Base-by-base conservation (phyloP, 2,329 filamentous ascomycete genomes). In the Claviceps arundinis region DNA sequence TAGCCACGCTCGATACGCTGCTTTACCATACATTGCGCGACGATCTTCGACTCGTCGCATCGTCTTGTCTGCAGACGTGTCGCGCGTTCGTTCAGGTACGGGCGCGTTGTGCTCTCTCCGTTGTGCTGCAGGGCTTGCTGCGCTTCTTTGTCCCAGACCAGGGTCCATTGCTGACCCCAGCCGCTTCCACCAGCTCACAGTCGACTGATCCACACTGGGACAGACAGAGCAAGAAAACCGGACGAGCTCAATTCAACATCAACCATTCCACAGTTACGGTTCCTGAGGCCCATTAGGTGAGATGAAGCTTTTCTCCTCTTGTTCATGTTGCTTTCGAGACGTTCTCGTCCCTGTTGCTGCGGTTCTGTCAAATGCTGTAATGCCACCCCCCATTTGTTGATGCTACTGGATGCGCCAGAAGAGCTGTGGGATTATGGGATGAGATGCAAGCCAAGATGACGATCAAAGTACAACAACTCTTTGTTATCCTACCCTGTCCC, bases 161-260 rank as follows among this genome's bases (percentile, higher is more conserved):
- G 48, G 52, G 46, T 54, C 45, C 49, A 49, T 42, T 51, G 49
- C 52, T 54, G 45, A 51, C 40, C 49, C 50, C 44, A 26, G 52
- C 50, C 37, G 52, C 50, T 52, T 48, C 50, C 48, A 50, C 44
- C 9, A 44, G 47, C 47, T 47, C 45, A 44, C 50, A 50, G 53
- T 40, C n/a, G 14, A 22, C 40, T 38, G 34, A 41, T 50, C 47
- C 47, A 50, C 50, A 50, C 38, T 30, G 26, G 24, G n/a, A 51
- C 38, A 9, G 26, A 19, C 19, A 19, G 19, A 9, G 8, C 48
- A 50, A 34, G 24, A 14, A 46, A 50, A 50, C 34, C 48, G 19
- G 45, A 53, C 49, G 49, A 51, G 26, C n/a, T 51, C 46, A 52
- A 52, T 19, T 16, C 43, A 43, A 51, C 14, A 24, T 43, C 17